Base-by-base conservation (phyloP, 2,329 filamentous ascomycete genomes). In the Leptoxyphium fumago region DNA sequence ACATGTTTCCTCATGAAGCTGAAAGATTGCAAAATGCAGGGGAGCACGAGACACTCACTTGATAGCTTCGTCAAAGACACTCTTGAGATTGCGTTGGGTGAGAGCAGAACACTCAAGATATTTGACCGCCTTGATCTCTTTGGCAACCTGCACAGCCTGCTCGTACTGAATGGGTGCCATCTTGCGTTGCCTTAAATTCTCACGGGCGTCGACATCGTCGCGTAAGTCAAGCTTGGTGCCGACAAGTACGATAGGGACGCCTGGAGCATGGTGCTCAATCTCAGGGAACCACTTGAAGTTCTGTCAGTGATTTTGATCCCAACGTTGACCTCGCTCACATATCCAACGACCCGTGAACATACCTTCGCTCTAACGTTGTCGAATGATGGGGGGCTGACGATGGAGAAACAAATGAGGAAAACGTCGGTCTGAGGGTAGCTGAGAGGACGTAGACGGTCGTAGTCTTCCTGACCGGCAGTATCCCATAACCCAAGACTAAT, bases 321-420 rank as follows among this genome's bases (percentile, higher is more conserved):
- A 38, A n/a, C 13, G 7, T 26, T 7, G 21, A 26, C 3, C 21
- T 26, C 21, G 21, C 7, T 4, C 21, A 38, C 34, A 38, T n/a
- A 6, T n/a, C 13, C 13, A 17, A 8, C 6, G 34, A 38, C 3
- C 4, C 13, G 13, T 17, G 34, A 29, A 17, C 72, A 53, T 72
- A 94, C 88, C 82, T 96, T 98, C 48, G 88, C 88, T 70, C 87
- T 91, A 63, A 98, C 89, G 78, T 98, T 98, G 69, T 96, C 91
- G 61, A 95, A 96, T 29, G 89, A 95, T 17, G 91, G 86, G 41
- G 89, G 89, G 78, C 84, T 93, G 67, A 95, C 88, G 61, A 96
- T 93, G 52, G 88, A 95, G 69, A 96, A 96, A 70, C 89, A 96
- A 63, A 96, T 95, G 53, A 96, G 73, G 68, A 96, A 96, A 41